phyloP scores from a whole-genome alignment of 768 basidiomycete genomes.

The Baorangia bicolor region DNA sequence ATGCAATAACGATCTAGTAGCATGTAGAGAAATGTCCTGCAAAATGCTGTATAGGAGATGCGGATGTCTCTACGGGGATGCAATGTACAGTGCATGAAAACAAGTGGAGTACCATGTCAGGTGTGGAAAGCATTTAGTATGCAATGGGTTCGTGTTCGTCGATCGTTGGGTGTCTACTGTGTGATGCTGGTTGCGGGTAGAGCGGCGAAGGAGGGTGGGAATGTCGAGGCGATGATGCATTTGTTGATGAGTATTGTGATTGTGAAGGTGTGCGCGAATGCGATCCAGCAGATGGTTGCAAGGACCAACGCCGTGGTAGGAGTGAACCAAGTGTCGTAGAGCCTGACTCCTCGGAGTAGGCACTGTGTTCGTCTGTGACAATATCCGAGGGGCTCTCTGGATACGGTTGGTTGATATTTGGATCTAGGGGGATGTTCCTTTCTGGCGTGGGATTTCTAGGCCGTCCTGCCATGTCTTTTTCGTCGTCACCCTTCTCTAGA shows the following conservation, averaged over 20 bases:
- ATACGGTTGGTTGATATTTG: conserved; percentile 43
- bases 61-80: conserved; percentile 4
- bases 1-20: conserved; percentile 7
- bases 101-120: neutral
- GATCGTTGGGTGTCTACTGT: conserved; percentile 35
- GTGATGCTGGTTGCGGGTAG: conserved; percentile 23
- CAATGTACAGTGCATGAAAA: conserved; percentile 4
- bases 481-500: conserved; percentile 31
- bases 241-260: conserved; percentile 32
- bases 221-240: conserved; percentile 31
- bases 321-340: conserved; percentile 37
- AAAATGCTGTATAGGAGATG: conserved; percentile 6
- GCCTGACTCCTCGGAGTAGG: conserved; percentile 34
- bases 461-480: conserved; percentile 29
- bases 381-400: conserved; percentile 37
- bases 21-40: conserved; percentile 24
- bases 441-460: conserved; percentile 57
- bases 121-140: conserved; percentile 12
- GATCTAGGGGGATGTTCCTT: conserved; percentile 40
- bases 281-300: conserved; percentile 28
- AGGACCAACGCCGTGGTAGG: conserved; percentile 33
- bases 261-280: conserved; percentile 33
- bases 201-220: conserved; percentile 34
- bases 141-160: conserved; percentile 25
- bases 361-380: conserved; percentile 22